phyloP scores from a whole-genome alignment of 495 filamentous ascomycete species.

The Lophiotrema nucula region DNA sequence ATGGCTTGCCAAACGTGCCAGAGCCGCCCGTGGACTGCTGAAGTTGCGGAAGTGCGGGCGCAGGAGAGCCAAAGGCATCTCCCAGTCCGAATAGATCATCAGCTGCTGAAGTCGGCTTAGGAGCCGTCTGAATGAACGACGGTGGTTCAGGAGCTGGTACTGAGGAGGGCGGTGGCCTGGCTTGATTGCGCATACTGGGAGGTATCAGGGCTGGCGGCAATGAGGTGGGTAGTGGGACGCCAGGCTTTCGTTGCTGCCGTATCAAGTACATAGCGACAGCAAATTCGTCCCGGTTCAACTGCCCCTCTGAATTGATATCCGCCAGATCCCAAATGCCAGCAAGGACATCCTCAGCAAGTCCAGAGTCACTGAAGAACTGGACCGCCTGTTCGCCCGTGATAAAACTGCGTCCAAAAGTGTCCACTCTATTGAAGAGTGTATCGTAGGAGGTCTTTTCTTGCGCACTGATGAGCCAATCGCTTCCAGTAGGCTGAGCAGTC shows the following conservation, averaged over 20 bases:
- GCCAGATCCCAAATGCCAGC: constrained; percentile 98
- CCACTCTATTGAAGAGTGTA: constrained; percentile 75
- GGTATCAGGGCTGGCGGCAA: constrained; percentile 82
- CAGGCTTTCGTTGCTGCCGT: constrained; percentile 75
- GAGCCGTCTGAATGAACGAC: constrained; percentile 48
- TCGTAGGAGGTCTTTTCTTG: constrained; percentile 87
- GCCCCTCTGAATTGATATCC: constrained; percentile 87
- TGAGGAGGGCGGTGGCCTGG: constrained; percentile 52
- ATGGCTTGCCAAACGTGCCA: constrained; percentile 42
- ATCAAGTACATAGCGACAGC: constrained; percentile 98
- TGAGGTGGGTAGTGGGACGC: constrained; percentile 61
- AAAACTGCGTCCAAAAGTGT: constrained; percentile 71
- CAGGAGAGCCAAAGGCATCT: constrained; percentile 61
- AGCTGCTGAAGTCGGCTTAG: constrained; percentile 68
- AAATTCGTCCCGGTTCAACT: constrained; percentile 83
- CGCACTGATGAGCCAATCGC: constrained; percentile 78
- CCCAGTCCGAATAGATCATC: constrained; percentile 85
- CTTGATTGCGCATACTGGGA: constrained; percentile 77
- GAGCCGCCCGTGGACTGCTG: constrained; percentile 74
- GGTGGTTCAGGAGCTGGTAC: constrained; percentile 41
- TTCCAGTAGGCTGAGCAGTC: constrained; percentile 63
- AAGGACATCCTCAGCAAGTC: constrained; percentile 81
- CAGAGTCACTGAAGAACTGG: constrained; percentile 86
- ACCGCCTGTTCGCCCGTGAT: constrained; percentile 97
- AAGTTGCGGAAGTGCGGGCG: constrained; percentile 57